Evolutionary conservation across 306 rosid species (phyloP), one percentile per base, ranked within the genome.

Genomic region (Inga oerstediana): DNA sequence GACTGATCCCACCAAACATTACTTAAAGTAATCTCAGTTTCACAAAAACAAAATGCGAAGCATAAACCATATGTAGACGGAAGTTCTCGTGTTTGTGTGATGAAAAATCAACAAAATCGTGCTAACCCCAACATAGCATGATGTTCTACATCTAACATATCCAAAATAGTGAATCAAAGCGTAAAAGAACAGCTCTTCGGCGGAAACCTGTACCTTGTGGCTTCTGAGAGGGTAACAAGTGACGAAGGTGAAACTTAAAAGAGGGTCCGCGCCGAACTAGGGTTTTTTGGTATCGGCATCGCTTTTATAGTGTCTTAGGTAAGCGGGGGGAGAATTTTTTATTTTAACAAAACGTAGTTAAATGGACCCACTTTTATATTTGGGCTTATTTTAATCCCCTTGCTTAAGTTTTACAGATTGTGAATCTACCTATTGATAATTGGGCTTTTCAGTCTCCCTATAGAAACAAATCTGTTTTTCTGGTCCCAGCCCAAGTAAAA

Each of bases 251-350:
- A 68, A 27, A 27, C 30, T 27, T 3, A 46, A 62, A 27, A 27
- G 30, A 17, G 37, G 27, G 81, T 35, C 8, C 43, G 39, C 49
- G 49, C 32, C 0, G 8, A 78, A 15, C 54, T 84, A 78, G 81
- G 89, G 87, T 80, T 87, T 87, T 44, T 2, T 0, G 1, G 3
- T 2, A 1, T 48, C 58, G 45, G 72, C 32, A 74, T 69, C 41
- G 13, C 4, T 4, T 77, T 86, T 49, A 30, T 74, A 8, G 30
- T 1, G 54, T 71, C 12, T n/a, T 41, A 43, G 54, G 52, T 43
- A 2, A 39, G 22, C 44, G 71, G 8, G 10, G 43, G 4, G 1
- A 14, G 0, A 0, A 0, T 0, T 5, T 2, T 20, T 58, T 8
- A 8, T 2, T 58, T 8, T 43, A 7, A 43, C 3, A 0, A 44